Evolutionary conservation across 1,284 basidiomycete genomes (phyloP), one percentile per base, ranked within the genome.

Genomic region (Mycosarcoma maydis): DNA sequence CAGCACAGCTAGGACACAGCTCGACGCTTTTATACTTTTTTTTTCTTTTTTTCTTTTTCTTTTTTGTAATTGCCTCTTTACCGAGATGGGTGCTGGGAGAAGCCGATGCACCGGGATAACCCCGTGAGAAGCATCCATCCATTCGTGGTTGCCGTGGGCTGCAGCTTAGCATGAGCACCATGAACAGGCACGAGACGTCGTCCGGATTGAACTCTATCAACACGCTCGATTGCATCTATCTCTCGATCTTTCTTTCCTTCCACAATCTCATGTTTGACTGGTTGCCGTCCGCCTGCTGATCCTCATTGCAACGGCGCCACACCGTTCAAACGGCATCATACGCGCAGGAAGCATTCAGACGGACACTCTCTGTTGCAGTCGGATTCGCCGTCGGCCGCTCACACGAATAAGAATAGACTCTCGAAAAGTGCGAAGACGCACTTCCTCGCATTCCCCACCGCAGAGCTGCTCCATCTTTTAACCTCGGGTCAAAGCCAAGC

Each of bases 121-220:
- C 16, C 19, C 19, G 34, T 5, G 10, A 24, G 24, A 20, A 22
- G 33, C 11, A 11, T 14, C n/a, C 9, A 30, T 30, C 29, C 29
- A 14, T 48, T 36, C 17, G 34, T 20, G 16, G 20, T 33, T 14
- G 29, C 26, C n/a, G 11, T 22, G 24, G n/a, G 14, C 20, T 39
- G 46, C 46, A 48, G 46, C 46, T 47, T 20, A 30, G 29, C 41
- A 32, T 32, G 6, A 32, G 13, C 36, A 34, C n/a, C 16, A 34
- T 34, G 6, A 16, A 13, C 33, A 29, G 27, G 13, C 27, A 7
- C 27, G n/a, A 34, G n/a, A 16, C 6, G 7, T 11, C 16, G 6
- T 9, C 33, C 6, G 7, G 33, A 4, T n/a, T 34, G 33, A n/a
- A 9, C 13, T 34, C 13, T 34, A 6, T 11, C 13, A n/a, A 4